Evolutionary conservation across 345 rosid genomes (phyloP), one percentile per base, ranked within the genome.

Genomic region (Populus davidiana): DNA sequence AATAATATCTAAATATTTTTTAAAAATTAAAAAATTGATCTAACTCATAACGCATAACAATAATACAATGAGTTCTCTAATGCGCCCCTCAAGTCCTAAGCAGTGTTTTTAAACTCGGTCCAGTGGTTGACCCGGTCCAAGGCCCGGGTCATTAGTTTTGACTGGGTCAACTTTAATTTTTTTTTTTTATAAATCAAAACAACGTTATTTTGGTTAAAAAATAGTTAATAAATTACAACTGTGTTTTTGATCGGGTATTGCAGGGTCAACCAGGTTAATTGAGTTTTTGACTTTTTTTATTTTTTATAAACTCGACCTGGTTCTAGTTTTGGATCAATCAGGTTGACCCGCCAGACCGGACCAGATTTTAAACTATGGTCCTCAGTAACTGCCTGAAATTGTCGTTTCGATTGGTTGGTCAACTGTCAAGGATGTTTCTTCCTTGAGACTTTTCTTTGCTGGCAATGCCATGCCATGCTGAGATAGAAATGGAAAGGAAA

Each of bases 271-370:
- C 5, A 4, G 0, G 5, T 33, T 0, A 31, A 0, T 2, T 31
- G 33, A 31, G 2, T 33, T 33, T 33, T 33, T 3, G 0, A 31
- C 5, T 33, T 33, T 0, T 0, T 0, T 33, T 33, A 0, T 33
- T 4, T 33, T 33, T 33, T 0, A 33, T 33, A 33, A 4, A 33
- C 4, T 5, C 0, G 0, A 0, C 0, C 0, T 33, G 35, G 0
- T 33, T 33, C 0, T 0, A 4, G 0, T 5, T 0, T 0, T 4
- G 0, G 4, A 33, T 33, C 0, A 33, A 4, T 33, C 0, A 33
- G 0, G 35, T 4, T 33, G 4, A 31, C 3, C 0, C 2, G 33
- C 3, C 0, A 3, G 35, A 0, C 5, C 4, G 0, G 4, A 0
- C 5, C 5, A 33, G 35, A 0, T 33, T 33, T 33, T 33, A 33